phyloP scores from a whole-genome alignment of 257 asterid species.

The Vinca minor region DNA sequence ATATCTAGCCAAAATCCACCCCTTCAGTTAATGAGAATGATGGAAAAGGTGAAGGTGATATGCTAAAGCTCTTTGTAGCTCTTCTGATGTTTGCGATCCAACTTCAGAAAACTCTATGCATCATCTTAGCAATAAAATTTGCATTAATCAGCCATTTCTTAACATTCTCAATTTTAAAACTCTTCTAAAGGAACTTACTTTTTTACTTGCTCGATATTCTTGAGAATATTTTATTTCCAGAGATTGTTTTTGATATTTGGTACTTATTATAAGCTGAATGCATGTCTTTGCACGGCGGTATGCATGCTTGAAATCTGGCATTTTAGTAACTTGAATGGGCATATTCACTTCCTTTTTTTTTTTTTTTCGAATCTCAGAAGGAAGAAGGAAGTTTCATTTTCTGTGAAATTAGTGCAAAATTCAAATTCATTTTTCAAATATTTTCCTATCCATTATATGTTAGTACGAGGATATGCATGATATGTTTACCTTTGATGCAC shows the following conservation, averaged over 20 bases:
- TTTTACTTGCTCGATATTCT: too few relatives aligned
- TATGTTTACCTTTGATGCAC: slow-evolving; percentile 19
- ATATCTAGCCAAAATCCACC: slow-evolving; percentile 19
- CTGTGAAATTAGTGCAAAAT: not conserved
- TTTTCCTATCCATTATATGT: not conserved
- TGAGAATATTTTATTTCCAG: not conserved
- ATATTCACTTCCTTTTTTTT: not conserved
- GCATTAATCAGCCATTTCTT: not conserved
- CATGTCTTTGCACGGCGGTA: not conserved
- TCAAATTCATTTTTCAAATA: not conserved
- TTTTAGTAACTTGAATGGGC: not conserved
- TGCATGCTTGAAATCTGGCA: not conserved
- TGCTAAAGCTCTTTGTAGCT: not conserved
- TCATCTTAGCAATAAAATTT: not conserved
- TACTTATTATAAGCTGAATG: not conserved
- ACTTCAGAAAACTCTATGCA: not conserved
- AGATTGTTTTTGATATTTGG: too few relatives aligned
- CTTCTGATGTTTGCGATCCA: not conserved
- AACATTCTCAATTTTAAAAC: not conserved
- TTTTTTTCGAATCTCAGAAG: not conserved
- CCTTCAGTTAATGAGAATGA: slow-evolving; percentile 21
- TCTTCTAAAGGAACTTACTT: too few relatives aligned
- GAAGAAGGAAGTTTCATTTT: not conserved
- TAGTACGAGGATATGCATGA: slow-evolving; percentile 20
- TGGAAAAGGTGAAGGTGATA: slow-evolving; percentile 35